Conservation (phyloP, 441 rosid species). For the Erodium moschatum region DNA sequence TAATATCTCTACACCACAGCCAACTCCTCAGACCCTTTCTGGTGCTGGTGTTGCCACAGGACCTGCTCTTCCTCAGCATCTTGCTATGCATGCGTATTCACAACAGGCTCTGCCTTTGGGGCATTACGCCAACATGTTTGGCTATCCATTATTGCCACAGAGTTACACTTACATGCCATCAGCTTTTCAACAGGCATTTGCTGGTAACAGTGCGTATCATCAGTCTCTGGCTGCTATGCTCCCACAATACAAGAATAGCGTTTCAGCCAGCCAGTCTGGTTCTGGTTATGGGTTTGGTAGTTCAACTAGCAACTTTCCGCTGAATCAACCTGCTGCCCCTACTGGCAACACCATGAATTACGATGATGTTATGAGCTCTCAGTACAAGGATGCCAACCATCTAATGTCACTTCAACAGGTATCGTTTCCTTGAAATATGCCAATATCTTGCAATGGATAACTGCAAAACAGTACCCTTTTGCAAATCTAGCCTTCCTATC, state of each 20-base stretch:
- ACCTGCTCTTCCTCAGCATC: conserved; percentile 76
- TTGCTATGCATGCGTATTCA: conserved; percentile 82
- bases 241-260: conserved; percentile 78
- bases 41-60: conserved; percentile 63
- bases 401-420: conserved; percentile 85
- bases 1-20: conserved; percentile 52
- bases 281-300: conserved; percentile 83
- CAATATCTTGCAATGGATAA: too few relatives aligned
- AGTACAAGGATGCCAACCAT: conserved; percentile 69
- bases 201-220: conserved; percentile 72
- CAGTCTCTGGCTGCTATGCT: conserved; percentile 81
- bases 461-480: too few relatives aligned
- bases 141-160: conserved; percentile 84
- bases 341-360: conserved; percentile 55
- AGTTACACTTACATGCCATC: conserved; percentile 89
- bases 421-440: neutral
- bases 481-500: too few relatives aligned
- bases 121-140: conserved; percentile 76
- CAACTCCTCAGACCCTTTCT: conserved; percentile 48
- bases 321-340: conserved; percentile 60
- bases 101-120: conserved; percentile 84
- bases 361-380: conserved; percentile 70
- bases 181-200: conserved; percentile 76
- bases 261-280: conserved; percentile 68
- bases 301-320: conserved; percentile 58